phyloP scores from a whole-genome alignment of 805 yeast genomes.

The Saturnispora quitensis region DNA sequence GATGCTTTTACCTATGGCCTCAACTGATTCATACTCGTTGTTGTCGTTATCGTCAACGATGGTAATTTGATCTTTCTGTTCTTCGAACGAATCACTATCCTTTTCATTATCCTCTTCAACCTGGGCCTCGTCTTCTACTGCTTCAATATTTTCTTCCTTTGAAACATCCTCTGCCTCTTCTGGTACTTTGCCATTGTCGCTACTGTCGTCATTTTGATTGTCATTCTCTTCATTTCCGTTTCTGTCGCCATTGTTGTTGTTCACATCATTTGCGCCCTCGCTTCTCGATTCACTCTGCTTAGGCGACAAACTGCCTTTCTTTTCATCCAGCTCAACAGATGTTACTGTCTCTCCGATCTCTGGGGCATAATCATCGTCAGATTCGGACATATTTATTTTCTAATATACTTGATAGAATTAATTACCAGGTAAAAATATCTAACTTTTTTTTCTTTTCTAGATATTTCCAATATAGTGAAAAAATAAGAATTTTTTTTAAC shows the following conservation, averaged over 20 bases:
- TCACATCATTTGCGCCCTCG: neutral
- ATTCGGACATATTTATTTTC: constrained; percentile 2
- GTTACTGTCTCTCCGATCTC: neutral
- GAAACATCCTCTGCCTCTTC: neutral
- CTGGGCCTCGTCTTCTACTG: neutral
- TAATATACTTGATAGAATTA: too few species aligned
- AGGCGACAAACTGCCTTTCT: neutral
- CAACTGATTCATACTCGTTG: neutral
- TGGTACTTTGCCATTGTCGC: neutral
- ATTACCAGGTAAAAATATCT: neutral
- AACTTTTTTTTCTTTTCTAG: neutral
- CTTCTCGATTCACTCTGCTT: neutral
- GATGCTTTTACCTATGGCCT: neutral
- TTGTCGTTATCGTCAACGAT: constrained; percentile 5
- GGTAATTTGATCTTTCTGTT: neutral
- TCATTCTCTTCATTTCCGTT: neutral
- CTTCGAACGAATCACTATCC: neutral
- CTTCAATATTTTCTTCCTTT: neutral
- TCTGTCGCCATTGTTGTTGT: neutral
- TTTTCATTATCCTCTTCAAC: constrained; percentile 2
- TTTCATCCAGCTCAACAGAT: neutral
- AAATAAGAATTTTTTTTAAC: neutral
- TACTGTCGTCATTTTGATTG: neutral
- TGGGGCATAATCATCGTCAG: constrained; percentile 12
- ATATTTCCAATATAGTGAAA: neutral